These are phyloP conservation scores for Passalora sequoiae DNA, from an alignment of 2,329 filamentous ascomycete species.

Conservation along the genomic window DNA sequence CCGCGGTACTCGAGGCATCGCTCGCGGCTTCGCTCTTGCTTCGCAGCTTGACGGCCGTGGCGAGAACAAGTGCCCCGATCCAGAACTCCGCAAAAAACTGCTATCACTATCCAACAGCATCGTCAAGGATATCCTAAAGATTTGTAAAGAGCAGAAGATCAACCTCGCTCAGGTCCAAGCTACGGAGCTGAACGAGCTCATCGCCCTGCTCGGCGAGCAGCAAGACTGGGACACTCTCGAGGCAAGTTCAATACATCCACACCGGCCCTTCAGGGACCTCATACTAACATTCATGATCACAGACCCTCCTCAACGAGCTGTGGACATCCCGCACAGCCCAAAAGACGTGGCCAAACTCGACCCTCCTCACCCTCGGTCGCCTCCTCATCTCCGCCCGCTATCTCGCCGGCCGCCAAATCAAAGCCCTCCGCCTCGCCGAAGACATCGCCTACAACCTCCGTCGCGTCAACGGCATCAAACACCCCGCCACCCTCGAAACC, in stretches of 20 bases:
- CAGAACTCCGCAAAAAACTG: constrained; percentile 34
- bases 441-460: constrained; percentile 54
- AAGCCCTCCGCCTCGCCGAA: constrained; percentile 46
- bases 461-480: constrained; percentile 47
- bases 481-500: constrained; percentile 46
- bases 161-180: constrained; percentile 43
- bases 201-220: constrained; percentile 46
- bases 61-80: constrained; percentile 33
- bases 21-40: constrained; percentile 45
- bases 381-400: constrained; percentile 51
- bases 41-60: constrained; percentile 43
- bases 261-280: too few species aligned
- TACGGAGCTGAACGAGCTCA: constrained; percentile 43
- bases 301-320: constrained; percentile 39
- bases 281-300: too few species aligned
- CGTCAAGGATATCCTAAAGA: constrained; percentile 40
- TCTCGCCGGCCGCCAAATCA: constrained; percentile 43
- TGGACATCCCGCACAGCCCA: constrained; percentile 46
- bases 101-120: constrained; percentile 38
- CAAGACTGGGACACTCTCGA: constrained; percentile 46
- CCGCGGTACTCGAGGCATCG: constrained; percentile 36
- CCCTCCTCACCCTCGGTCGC: constrained; percentile 50
- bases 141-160: constrained; percentile 41
- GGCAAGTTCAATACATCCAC: constrained; percentile 19
- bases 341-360: constrained; percentile 41